Percentiles rank a stretch among this genome's conserved stretches.
Conservation (phyloP, 2,329 filamentous ascomycete species). For the Elsinoe australis region DNA sequence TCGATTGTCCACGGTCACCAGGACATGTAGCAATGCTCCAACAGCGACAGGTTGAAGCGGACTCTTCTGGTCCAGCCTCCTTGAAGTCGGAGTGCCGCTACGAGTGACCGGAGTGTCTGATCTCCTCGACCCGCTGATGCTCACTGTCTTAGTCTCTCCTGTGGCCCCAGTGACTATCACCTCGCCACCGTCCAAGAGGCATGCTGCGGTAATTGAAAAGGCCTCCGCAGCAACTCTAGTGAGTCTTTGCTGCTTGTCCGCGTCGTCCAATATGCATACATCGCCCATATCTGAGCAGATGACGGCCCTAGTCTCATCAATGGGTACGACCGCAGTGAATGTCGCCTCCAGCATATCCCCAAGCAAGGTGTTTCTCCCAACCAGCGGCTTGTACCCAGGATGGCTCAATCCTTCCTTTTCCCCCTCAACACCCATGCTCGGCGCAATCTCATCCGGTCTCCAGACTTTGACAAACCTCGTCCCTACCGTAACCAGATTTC, state of each 20-base stretch:
- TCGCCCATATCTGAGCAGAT: conserved; percentile 83
- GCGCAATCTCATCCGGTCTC: conserved; percentile 58
- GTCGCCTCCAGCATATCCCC: conserved; percentile 73
- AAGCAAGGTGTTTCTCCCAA: conserved; percentile 73
- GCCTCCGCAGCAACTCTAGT: conserved; percentile 57
- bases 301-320: conserved; percentile 67
- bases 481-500: conserved; percentile 73
- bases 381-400: conserved; percentile 58
- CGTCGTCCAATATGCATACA: conserved; percentile 80
- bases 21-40: conserved; percentile 18
- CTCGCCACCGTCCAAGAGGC: conserved; percentile 49
- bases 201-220: conserved; percentile 61
- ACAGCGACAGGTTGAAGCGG: conserved; percentile 19
- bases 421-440: conserved; percentile 19
- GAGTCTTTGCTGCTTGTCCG: conserved; percentile 62
- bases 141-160: conserved; percentile 37
- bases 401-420: conserved; percentile 21
- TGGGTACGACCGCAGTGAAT: conserved; percentile 67
- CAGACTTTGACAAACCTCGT: conserved; percentile 90
- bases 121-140: not conserved
- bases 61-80: not conserved
- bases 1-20: conserved; percentile 59
- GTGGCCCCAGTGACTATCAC: conserved; percentile 64
- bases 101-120: conserved; percentile 3
- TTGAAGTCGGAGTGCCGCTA: not conserved